Percentiles rank a stretch among this genome's conserved stretches.
Evolutionary conservation across 192 early-diverging fungal genomes (phyloP).

Genomic region (Funneliformis geosporum): DNA sequence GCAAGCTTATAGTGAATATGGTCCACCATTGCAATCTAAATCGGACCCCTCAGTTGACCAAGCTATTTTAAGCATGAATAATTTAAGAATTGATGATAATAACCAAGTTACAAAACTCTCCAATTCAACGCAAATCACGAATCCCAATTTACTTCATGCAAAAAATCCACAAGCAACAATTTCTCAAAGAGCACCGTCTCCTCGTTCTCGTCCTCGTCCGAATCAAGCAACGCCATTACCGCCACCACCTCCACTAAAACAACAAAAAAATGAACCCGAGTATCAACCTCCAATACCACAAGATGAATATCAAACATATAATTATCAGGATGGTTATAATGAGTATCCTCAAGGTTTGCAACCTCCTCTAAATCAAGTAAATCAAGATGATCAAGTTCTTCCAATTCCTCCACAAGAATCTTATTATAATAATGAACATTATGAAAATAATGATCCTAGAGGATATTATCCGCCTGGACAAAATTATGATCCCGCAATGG

Average conservation of each 20-base stretch:
- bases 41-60: background rate
- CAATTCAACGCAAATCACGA: background rate
- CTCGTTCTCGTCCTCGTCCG: constrained; percentile 12
- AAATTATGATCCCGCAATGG: background rate
- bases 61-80: background rate
- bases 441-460: constrained; percentile 12
- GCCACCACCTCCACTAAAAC: background rate
- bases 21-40: background rate
- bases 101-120: background rate
- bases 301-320: background rate
- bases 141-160: background rate
- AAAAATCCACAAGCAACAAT: background rate
- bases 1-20: background rate
- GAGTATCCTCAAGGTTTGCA: background rate
- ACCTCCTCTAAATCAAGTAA: constrained; percentile 11
- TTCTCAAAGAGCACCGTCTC: background rate
- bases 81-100: background rate
- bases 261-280: background rate
- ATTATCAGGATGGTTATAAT: background rate
- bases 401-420: background rate
- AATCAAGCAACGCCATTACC: background rate
- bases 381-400: background rate
- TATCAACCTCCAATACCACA: background rate
- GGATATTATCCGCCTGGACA: constrained; percentile 13
- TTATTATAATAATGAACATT: background rate